Evolutionary conservation across 805 yeast species (phyloP).

Genomic region (Ogataea kodamae): DNA sequence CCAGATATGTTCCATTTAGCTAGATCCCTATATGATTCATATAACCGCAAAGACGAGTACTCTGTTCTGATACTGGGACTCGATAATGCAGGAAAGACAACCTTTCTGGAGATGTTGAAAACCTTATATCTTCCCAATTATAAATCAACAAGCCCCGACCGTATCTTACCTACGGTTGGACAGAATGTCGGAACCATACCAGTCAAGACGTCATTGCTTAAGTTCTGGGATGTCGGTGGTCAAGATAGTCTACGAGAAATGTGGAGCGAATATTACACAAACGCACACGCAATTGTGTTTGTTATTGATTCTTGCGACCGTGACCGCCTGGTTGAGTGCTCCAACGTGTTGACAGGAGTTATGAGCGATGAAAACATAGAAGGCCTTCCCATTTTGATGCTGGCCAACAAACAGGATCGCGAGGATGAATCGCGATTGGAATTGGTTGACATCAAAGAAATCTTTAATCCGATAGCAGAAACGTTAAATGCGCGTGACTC

Average conservation of each 20-base stretch:
- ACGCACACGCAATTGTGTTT: constrained; percentile 88
- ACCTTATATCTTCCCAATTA: constrained; percentile 46
- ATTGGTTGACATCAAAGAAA: constrained; percentile 75
- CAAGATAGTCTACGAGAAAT: constrained; percentile 78
- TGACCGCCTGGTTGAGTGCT: constrained; percentile 78
- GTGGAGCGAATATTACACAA: constrained; percentile 84
- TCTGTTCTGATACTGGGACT: constrained; percentile 80
- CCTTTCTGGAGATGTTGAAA: constrained; percentile 66
- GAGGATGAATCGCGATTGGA: constrained; percentile 55
- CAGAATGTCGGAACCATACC: constrained; percentile 67
- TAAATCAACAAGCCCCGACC: constrained; percentile 46
- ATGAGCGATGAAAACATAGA: constrained; percentile 60
- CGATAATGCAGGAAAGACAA: constrained; percentile 96
- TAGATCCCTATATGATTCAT: constrained; percentile 15
- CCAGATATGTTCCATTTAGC: constrained; percentile 15
- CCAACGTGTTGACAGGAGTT: constrained; percentile 54
- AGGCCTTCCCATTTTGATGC: constrained; percentile 87
- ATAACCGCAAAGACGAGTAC: constrained; percentile 39
- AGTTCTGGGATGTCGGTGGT: constrained; percentile 97
- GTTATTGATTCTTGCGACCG: constrained; percentile 90
- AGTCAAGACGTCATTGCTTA: constrained; percentile 43
- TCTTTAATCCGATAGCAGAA: constrained; percentile 79
- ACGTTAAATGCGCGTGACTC: constrained; percentile 87
- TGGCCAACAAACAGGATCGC: constrained; percentile 91
- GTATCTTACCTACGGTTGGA: constrained; percentile 91